Evolutionary conservation across 2,329 filamentous ascomycete species (phyloP).

Genomic region (Coniochaeta hoffmannii): DNA sequence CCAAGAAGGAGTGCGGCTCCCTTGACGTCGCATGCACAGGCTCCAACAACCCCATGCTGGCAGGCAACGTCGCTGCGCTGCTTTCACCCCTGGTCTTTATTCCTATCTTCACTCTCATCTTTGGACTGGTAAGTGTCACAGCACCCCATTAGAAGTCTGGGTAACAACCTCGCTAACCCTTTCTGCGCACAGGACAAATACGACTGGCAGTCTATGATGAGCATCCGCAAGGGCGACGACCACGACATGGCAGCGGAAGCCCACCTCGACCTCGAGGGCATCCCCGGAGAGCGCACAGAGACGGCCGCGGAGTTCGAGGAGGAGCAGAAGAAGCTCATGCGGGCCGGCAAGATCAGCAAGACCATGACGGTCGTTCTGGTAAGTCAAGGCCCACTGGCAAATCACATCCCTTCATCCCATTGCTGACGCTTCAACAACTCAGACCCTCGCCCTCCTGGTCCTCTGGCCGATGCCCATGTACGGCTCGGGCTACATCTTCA

Average conservation of each 20-base stretch:
- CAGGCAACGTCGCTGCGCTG: constrained; percentile 76
- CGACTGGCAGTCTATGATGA: constrained; percentile 78
- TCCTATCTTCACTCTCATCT: constrained; percentile 64
- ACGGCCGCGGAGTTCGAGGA: constrained; percentile 30
- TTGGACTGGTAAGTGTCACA: constrained; percentile 31
- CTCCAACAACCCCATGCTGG: constrained; percentile 81
- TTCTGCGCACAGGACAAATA: constrained; percentile 54
- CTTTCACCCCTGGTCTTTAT: constrained; percentile 70
- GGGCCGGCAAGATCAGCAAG: constrained; percentile 26
- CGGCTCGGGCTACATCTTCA: constrained; percentile 73
- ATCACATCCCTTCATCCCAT: constrained; percentile 5
- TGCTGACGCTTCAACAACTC: constrained; percentile 8
- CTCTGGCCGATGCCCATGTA: constrained; percentile 95
- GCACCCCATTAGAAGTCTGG: too few relatives aligned
- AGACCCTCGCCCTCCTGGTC: constrained; percentile 63
- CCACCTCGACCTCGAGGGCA: constrained; percentile 57
- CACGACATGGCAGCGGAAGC: constrained; percentile 59
- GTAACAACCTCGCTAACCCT: neutral
- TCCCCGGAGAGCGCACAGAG: constrained; percentile 37
- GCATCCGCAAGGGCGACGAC: constrained; percentile 73
- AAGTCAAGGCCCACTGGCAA: constrained; percentile 4
- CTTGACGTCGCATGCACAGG: constrained; percentile 71
- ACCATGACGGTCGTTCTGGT: constrained; percentile 22
- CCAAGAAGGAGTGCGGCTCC: constrained; percentile 59
- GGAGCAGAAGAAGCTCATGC: constrained; percentile 26